Percentiles rank a stretch among this genome's conserved stretches.
phyloP scores from a whole-genome alignment of 208 protist genomes.

The Acanthamoeba quina region DNA sequence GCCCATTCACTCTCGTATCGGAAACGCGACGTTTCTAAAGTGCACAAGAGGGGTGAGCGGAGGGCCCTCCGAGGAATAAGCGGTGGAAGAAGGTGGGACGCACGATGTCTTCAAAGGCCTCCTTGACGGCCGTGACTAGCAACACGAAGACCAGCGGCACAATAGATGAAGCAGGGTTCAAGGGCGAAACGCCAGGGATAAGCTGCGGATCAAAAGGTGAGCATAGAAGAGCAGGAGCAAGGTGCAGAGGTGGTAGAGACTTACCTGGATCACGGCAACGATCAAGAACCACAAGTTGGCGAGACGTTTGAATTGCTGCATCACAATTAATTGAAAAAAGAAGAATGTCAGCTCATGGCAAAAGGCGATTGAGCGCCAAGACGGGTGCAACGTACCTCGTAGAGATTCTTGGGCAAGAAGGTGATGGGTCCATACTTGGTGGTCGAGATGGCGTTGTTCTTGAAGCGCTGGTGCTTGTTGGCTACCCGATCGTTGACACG shows the following conservation, averaged over 20 bases:
- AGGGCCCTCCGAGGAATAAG: too few relatives aligned
- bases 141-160: constrained; percentile 87
- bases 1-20: constrained; percentile 84
- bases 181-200: constrained; percentile 90
- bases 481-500: constrained; percentile 13
- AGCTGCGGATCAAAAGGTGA: constrained; percentile 42
- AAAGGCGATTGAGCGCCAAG: neutral
- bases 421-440: constrained; percentile 95
- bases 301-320: constrained; percentile 69
- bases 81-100: neutral
- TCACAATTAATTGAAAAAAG: neutral
- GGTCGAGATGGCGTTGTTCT: constrained; percentile 93
- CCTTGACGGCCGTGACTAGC: constrained; percentile 87
- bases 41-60: constrained; percentile 1
- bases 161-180: constrained; percentile 93
- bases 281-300: constrained; percentile 75
- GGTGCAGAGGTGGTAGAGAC: neutral
- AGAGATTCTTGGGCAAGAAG: constrained; percentile 97
- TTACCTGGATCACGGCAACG: constrained; percentile 76
- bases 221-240: neutral
- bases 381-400: constrained; percentile 84
- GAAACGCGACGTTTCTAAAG: constrained; percentile 82
- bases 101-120: constrained; percentile 87
- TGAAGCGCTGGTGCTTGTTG: constrained; percentile 31
- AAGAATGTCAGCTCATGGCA: neutral